Base-by-base conservation (phyloP, 345 rosid genomes). In the Raphanus sativus region DNA sequence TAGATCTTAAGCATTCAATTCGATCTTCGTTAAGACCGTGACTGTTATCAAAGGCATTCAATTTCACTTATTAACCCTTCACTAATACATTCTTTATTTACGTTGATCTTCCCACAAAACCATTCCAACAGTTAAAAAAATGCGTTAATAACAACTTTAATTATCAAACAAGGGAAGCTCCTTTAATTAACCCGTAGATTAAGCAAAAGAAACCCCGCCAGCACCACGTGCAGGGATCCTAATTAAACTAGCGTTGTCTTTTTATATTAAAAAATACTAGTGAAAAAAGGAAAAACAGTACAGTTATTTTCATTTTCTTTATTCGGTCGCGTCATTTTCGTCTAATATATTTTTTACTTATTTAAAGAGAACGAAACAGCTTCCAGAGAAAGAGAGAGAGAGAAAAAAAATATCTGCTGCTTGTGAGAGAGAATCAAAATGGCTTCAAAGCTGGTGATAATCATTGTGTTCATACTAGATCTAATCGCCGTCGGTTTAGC, bases 401-500 rank as follows among this genome's bases (percentile, higher is more conserved):
- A 28, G 4, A 28, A 28, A 28, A 28, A 78, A 4, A 78, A n/a
- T n/a, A 21, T 21, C 21, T 21, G 21, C 21, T 21, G 21, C 1
- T 21, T 21, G 21, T 21, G 30, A 28, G 4, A 28, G 30, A 28
- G 4, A 28, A 28, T 2, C 21, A 28, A 78, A 4, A 78, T 95
- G 99, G 97, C 99, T 50, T 95, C 98, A 5, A 95, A 92, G 84
- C 86, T 88, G 55, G 67, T 95, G 32, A 65, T 95, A 69, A 83
- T 91, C 67, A 69, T 77, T 0, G 94, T 92, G 55, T 87, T 88
- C 86, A 38, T 95, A 55, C 70, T 91, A 6, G 94, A 95, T 84
- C 87, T 95, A 75, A 86, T 95, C 79, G 99, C 99, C 70, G 94
- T 95, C 61, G 91, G 91, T 52, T 80, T 95, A 74, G 99, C 99